Evolutionary conservation across 1,284 basidiomycete genomes (phyloP), one percentile per base, ranked within the genome.

Genomic region (Lignosus rhinocerotis): DNA sequence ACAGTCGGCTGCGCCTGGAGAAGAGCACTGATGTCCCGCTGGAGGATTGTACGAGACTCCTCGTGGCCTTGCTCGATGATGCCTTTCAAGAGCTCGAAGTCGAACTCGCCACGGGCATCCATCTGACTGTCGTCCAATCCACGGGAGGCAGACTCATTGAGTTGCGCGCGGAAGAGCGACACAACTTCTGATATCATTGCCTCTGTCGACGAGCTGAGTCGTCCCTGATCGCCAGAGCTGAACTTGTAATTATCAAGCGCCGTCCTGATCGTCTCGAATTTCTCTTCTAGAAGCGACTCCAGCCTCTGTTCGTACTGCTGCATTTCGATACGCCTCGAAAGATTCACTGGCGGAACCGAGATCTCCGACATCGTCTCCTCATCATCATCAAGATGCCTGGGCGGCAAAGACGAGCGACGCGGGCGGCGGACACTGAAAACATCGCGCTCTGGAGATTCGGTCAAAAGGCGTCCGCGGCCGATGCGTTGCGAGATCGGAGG

Each of bases 91-190:
- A 90, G 74, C 69, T 90, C 86, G 66, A 91, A 84, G 73, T 92
- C 90, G 30, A 91, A 73, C 63, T 92, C 90, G 31, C 87, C 88
- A 21, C 83, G 82, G 31, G 86, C 88, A 68, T 91, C 87, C 74
- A 82, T 76, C 65, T 82, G 82, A 60, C 80, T 83, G 50, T 88
- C 85, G n/a, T 88, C 85, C 58, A 86, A 66, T 17, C 80, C 78
- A 34, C 79, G 76, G 7, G 77, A 74, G 0, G 85, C 84, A 3
- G 84, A 83, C 32, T 87, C 84, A 54, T 83, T 82, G 10, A 91
- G 73, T 62, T 90, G 87, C 11, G 81, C 75, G 4, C 85, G 79
- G 78, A 91, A 87, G 57, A 89, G 74, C 2, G 84, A 76, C 39
- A 90, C 77, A 1, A 90, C 80, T 60, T 91, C 89, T 0, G 78